Percentiles rank a stretch among this genome's conserved stretches.
Evolutionary conservation across 208 protist species (phyloP).

Genomic region (Trypanosoma brucei): DNA sequence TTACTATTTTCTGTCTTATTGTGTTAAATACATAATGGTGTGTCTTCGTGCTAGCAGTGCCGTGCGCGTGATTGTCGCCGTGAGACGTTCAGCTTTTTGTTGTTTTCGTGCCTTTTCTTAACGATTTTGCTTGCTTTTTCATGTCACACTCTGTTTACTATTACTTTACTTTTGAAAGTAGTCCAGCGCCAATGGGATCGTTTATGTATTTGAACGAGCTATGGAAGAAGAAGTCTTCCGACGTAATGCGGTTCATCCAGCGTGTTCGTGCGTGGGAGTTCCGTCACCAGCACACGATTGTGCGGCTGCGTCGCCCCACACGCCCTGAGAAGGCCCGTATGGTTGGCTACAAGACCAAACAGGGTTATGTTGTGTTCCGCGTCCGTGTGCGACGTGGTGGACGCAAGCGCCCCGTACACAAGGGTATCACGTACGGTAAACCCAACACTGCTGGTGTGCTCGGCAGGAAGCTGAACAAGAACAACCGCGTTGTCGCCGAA

Average conservation of each 20-base stretch:
- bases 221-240: slow-evolving; percentile 99
- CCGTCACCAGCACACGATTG: slow-evolving; percentile 93
- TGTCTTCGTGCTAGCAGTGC: too few species aligned
- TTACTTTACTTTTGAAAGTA: slow-evolving; percentile 9
- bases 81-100: too few species aligned
- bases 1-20: not conserved
- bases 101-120: too few species aligned
- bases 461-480: slow-evolving; percentile 96
- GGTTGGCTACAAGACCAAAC: slow-evolving; percentile 99
- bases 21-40: too few species aligned
- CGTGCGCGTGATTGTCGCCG: too few species aligned
- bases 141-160: too few species aligned
- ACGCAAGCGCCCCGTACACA: slow-evolving; percentile 96
- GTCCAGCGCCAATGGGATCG: slow-evolving; percentile 90
- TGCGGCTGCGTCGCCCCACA: slow-evolving; percentile 94
- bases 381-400: slow-evolving; percentile 98
- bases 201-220: slow-evolving; percentile 99
- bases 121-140: too few species aligned
- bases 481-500: slow-evolving; percentile 96
- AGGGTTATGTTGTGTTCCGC: slow-evolving; percentile 99
- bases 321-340: slow-evolving; percentile 99
- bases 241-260: slow-evolving; percentile 99
- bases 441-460: slow-evolving; percentile 97
- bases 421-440: slow-evolving; percentile 99
- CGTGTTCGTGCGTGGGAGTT: slow-evolving; percentile 99